Conservation (phyloP, 371 early-diverging fungal species). For the Funneliformis caledonium region DNA sequence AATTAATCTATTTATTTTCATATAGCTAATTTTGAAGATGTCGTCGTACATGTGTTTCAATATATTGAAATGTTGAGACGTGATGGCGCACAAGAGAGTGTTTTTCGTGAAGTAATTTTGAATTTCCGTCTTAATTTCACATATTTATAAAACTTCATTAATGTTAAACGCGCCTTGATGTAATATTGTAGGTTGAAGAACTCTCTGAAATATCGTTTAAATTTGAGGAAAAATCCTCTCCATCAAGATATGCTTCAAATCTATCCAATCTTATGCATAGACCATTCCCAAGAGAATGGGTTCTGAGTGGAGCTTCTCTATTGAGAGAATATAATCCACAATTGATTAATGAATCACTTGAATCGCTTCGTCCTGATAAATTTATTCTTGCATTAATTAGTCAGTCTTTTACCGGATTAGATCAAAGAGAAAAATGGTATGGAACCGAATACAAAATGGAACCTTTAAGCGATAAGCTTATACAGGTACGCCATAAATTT, state of each 20-base stretch:
- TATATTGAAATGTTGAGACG: conserved; percentile 81
- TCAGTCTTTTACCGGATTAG: conserved; percentile 53
- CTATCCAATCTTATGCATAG: conserved; percentile 68
- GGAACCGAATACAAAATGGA: conserved; percentile 82
- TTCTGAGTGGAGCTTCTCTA: conserved; percentile 75
- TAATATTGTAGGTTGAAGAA: conserved; percentile 51
- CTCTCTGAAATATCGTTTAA: conserved; percentile 75
- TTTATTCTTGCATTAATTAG: conserved; percentile 48
- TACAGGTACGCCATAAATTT: conserved; percentile 51
- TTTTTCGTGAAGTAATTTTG: conserved; percentile 70
- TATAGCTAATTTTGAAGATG: conserved; percentile 71
- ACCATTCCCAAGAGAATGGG: conserved; percentile 66
- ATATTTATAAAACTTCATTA: not conserved
- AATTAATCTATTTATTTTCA: not conserved
- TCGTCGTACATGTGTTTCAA: conserved; percentile 81
- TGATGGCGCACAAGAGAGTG: conserved; percentile 74
- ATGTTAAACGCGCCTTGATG: not conserved
- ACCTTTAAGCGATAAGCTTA: conserved; percentile 59
- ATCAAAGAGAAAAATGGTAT: conserved; percentile 76
- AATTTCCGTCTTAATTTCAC: not conserved
- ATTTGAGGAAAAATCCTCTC: conserved; percentile 81
- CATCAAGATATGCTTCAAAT: conserved; percentile 63
- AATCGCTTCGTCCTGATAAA: conserved; percentile 69
- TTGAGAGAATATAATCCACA: conserved; percentile 65
- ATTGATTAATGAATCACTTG: conserved; percentile 61